Conservation (phyloP, 306 rosid genomes). For the Carpinus fangiana region DNA sequence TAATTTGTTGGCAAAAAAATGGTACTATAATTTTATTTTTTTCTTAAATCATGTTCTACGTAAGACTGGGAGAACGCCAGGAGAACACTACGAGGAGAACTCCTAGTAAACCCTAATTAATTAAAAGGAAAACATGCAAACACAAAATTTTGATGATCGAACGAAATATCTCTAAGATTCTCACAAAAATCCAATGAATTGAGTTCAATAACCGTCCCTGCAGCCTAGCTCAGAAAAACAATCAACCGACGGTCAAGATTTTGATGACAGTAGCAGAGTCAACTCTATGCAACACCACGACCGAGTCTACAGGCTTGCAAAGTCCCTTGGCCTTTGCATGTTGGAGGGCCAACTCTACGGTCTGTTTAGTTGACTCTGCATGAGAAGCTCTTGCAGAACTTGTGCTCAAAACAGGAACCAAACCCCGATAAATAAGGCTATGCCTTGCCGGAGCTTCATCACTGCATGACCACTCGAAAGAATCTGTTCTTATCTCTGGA, state of each 20-base stretch:
- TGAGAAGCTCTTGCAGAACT: slow-evolving; percentile 16
- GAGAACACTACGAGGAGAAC: no score
- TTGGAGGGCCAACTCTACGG: slow-evolving; percentile 16
- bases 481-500: slow-evolving; percentile 45
- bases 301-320: slow-evolving; percentile 17
- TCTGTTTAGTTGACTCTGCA: slow-evolving; percentile 15
- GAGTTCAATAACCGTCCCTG: no score
- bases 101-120: no score
- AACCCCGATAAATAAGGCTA: slow-evolving; percentile 23
- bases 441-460: slow-evolving; percentile 26
- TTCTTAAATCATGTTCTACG: no score
- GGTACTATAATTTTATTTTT: no score
- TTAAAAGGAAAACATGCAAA: no score
- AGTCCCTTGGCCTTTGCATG: slow-evolving; percentile 7
- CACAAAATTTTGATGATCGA: neutral
- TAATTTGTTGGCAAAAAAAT: no score
- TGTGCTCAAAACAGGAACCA: slow-evolving; percentile 22
- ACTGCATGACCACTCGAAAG: slow-evolving; percentile 37
- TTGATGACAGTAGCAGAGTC: slow-evolving; percentile 3
- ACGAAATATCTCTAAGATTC: neutral
- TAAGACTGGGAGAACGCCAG: no score
- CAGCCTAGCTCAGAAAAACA: no score
- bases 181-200: neutral
- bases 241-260: neutral
- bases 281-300: slow-evolving; percentile 22